phyloP scores from a whole-genome alignment of 305 asterid species.

The Fraxinus velutina region DNA sequence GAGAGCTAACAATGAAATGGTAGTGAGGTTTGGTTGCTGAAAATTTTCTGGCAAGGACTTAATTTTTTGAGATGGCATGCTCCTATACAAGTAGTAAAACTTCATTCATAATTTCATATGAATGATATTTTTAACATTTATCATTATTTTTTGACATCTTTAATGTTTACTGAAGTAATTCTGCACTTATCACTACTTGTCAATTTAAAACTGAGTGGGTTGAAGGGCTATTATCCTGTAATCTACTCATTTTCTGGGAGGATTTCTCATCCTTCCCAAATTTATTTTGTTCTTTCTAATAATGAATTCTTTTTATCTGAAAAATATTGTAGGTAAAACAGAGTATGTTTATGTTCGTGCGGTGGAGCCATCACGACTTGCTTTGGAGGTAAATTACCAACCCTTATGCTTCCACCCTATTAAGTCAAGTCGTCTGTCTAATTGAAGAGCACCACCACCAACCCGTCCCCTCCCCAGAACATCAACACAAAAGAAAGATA shows the following conservation, averaged over 20 bases:
- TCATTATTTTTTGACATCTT: background rate
- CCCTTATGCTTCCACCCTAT: slow-evolving; percentile 13
- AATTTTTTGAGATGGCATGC: background rate
- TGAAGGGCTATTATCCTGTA: slow-evolving; percentile 18
- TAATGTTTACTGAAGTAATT: background rate
- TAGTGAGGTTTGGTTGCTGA: background rate
- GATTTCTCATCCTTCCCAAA: slow-evolving; percentile 7
- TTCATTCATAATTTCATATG: background rate
- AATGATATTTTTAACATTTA: background rate
- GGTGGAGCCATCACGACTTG: slow-evolving; percentile 67
- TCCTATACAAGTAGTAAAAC: background rate
- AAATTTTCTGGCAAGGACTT: background rate
- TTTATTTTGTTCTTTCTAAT: background rate
- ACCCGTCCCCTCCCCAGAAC: slow-evolving; percentile 5
- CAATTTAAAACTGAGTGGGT: slow-evolving; percentile 11
- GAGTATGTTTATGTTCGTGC: slow-evolving; percentile 69
- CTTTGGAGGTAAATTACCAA: slow-evolving; percentile 61
- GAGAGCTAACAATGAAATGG: background rate
- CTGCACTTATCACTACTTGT: slow-evolving; percentile 2
- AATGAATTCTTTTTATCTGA: background rate
- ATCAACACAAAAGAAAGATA: slow-evolving; percentile 1
- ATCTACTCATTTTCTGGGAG: background rate
- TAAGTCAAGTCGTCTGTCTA: slow-evolving; percentile 4
- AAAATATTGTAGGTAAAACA: slow-evolving; percentile 63
- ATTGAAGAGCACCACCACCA: background rate